These are phyloP conservation scores for Phylloporus sp. DNA, from an alignment of 768 basidiomycete genomes.

Conservation along the genomic window DNA sequence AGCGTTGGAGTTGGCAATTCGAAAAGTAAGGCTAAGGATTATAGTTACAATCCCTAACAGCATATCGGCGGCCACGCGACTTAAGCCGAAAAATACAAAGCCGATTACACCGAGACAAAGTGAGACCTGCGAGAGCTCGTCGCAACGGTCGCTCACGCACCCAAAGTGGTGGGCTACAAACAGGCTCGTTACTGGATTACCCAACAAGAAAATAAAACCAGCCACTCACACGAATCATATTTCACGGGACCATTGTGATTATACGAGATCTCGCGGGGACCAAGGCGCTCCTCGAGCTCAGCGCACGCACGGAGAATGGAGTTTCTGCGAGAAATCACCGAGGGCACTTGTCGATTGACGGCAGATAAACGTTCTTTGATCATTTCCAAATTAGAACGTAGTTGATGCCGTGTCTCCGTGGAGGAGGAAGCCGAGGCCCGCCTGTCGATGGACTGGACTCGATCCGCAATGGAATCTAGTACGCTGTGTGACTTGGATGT, in stretches of 20 bases:
- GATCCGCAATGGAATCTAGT: neutral
- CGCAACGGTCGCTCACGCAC: conserved; percentile 1
- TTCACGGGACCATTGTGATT: neutral
- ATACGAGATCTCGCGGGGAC: neutral
- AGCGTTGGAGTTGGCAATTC: neutral
- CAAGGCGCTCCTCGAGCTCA: neutral
- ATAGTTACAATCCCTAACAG: conserved; percentile 15
- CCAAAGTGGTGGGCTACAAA: conserved; percentile 5
- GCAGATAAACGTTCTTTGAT: neutral
- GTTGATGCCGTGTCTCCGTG: neutral
- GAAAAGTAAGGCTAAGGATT: conserved; percentile 8
- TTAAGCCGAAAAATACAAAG: conserved; percentile 14
- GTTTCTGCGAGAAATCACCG: neutral
- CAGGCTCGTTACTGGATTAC: too few species aligned
- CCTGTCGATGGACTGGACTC: neutral
- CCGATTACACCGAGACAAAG: conserved; percentile 19
- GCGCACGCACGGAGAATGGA: neutral
- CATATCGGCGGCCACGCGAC: conserved; percentile 10
- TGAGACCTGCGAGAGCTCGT: conserved; percentile 17
- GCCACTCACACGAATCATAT: conserved; percentile 5
- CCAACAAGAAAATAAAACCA: too few species aligned
- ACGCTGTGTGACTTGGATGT: neutral
- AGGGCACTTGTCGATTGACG: neutral
- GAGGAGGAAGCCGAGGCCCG: neutral
- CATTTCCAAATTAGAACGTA: neutral